These are phyloP conservation scores for Ceriops tagal DNA, from an alignment of 345 rosid species.

Conservation along the genomic window DNA sequence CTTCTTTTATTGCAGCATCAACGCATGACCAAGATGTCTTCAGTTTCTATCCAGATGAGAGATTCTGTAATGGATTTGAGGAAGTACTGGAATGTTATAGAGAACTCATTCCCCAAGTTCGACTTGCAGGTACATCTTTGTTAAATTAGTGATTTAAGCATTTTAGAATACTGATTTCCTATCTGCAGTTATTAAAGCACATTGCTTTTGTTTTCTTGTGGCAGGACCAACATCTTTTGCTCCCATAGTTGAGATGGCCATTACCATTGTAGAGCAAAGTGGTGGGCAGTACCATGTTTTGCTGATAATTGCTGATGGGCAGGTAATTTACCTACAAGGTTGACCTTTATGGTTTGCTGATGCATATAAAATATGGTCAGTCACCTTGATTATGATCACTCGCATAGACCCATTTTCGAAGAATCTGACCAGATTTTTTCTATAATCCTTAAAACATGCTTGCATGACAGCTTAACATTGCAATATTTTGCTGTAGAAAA, in stretches of 20 bases:
- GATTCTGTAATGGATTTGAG: conserved; percentile 76
- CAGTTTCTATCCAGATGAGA: conserved; percentile 65
- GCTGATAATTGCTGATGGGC: conserved; percentile 95
- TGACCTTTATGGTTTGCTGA: neutral
- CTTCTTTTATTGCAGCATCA: conserved; percentile 46
- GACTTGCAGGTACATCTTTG: conserved; percentile 67
- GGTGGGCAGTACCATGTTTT: conserved; percentile 95
- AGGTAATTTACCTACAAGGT: conserved; percentile 45
- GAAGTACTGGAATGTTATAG: conserved; percentile 73
- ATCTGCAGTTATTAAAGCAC: neutral
- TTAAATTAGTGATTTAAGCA: neutral
- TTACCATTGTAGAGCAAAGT: conserved; percentile 85
- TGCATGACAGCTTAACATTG: neutral
- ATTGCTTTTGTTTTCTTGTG: neutral
- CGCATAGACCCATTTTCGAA: neutral
- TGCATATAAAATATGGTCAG: neutral
- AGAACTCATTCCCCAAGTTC: conserved; percentile 71
- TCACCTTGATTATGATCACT: neutral
- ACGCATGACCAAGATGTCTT: conserved; percentile 95
- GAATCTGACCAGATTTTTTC: neutral
- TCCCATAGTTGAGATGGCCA: conserved; percentile 88
- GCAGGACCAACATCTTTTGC: conserved; percentile 98
- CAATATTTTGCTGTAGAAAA: neutral
- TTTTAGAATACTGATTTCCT: neutral
- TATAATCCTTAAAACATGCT: neutral